Evolutionary conservation across 2,329 filamentous ascomycete species (phyloP), one percentile per base, ranked within the genome.

Genomic region (Arthrobotrys sphaeroides): DNA sequence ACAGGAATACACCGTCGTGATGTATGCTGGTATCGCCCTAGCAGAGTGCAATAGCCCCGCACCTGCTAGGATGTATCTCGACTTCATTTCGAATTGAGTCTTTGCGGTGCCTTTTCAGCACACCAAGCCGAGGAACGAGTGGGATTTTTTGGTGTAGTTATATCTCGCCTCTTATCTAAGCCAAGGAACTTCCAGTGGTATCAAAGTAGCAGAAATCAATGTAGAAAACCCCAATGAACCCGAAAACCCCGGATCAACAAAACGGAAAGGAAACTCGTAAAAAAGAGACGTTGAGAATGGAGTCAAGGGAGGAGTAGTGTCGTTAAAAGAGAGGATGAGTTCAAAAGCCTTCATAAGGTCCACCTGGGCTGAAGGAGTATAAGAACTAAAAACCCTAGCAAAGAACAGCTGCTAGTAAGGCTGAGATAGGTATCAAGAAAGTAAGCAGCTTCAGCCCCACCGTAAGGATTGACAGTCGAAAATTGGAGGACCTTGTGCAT

Each of bases 321-420:
- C 64, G 72, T 75, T 75, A 69, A 69, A 69, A 75, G 64, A 75
- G 40, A 69, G 72, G 51, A 75, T 65, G 42, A 53, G 26, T 65
- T 75, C 57, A 61, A 43, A 62, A 55, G 24, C 28, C 43, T 74
- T 57, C 24, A n/a, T 53, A 69, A 75, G 72, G 55, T 75, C 72
- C 72, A 64, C 72, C 59, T 74, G 72, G 72, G 72, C 72, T 75
- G 72, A 75, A 75, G 72, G 72, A 75, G 47, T 75, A 75, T 75
- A 69, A 69, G 64, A 75, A 75, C 72, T 42, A 68, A 66, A 75
- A 64, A 43, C 12, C 47, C 47, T 42, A 60, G 47, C 62, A 42
- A 62, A 65, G 53, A 68, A 40, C 55, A 74, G 64, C 69, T 42
- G 43, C 51, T 51, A 75, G 64, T 75, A 75, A 75, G 72, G 72